Evolutionary conservation across 23 red algal genomes (phyloP).

Genomic region (Gracilaria caudata): DNA sequence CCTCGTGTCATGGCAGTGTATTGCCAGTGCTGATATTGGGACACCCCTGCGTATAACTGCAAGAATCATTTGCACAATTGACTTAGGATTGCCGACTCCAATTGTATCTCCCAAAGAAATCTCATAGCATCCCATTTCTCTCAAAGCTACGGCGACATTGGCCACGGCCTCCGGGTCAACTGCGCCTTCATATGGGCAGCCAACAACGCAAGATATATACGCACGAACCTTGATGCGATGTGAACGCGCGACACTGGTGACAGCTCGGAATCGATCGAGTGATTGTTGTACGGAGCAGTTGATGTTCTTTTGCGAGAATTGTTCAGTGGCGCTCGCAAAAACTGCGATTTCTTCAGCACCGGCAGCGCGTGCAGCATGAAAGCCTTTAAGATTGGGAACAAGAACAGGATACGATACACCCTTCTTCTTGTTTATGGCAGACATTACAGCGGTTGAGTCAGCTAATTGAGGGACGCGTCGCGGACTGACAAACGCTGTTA

Average conservation of each 20-base stretch:
- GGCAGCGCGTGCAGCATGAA: conserved; percentile 71
- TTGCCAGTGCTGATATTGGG: conserved; percentile 53
- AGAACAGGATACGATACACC: conserved; percentile 79
- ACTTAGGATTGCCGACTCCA: conserved; percentile 84
- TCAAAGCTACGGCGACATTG: conserved; percentile 65
- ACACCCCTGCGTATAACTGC: conserved; percentile 48
- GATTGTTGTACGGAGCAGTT: conserved; percentile 81
- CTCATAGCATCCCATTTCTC: conserved; percentile 95
- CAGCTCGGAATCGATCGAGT: conserved; percentile 53
- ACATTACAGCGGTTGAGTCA: conserved; percentile 73
- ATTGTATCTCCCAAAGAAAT: conserved; percentile 97
- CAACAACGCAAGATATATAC: conserved; percentile 89
- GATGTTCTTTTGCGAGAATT: conserved; percentile 82
- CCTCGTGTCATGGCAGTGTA: conserved; percentile 96
- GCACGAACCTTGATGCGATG: conserved; percentile 63
- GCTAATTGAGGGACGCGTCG: conserved; percentile 89
- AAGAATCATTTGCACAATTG: conserved; percentile 63
- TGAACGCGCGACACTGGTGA: conserved; percentile 32
- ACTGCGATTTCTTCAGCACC: conserved; percentile 82
- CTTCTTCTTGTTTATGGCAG: conserved; percentile 15
- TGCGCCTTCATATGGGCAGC: conserved; percentile 90
- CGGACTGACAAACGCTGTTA: conserved; percentile 84
- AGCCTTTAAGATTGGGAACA: conserved; percentile 83
- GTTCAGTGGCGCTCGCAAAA: conserved; percentile 86
- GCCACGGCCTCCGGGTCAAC: conserved; percentile 67